Conservation (phyloP, 1,284 basidiomycete species). For the Melampsora abietis-canadensis region DNA sequence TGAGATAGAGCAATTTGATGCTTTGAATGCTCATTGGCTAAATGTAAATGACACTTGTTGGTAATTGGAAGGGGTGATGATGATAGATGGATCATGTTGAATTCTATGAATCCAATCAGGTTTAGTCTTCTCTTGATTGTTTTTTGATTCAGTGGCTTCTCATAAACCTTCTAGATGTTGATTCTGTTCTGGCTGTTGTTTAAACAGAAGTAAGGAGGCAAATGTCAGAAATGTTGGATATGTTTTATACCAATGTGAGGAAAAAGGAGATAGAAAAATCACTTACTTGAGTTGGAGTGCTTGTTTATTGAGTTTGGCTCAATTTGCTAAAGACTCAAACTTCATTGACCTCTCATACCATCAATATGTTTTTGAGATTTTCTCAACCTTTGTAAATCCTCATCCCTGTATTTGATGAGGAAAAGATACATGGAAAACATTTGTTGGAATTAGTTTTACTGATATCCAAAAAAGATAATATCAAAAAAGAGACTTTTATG, state of each 20-base stretch:
- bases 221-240: background rate
- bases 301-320: conserved; percentile 2
- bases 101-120: background rate
- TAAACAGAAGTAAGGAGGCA: background rate
- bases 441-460: background rate
- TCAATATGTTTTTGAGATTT: conserved; percentile 18
- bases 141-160: background rate
- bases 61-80: too few species aligned
- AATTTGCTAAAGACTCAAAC: conserved; percentile 9
- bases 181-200: background rate
- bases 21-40: too few species aligned
- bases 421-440: background rate
- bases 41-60: too few species aligned
- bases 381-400: conserved; percentile 25
- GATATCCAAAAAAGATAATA: too few species aligned
- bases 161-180: background rate
- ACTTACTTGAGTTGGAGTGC: background rate
- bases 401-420: conserved; percentile 5
- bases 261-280: background rate
- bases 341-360: conserved; percentile 7
- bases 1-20: too few species aligned
- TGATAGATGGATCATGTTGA: too few species aligned
- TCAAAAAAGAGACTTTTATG: too few species aligned
- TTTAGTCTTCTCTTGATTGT: background rate
- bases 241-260: background rate